Evolutionary conservation across 495 filamentous ascomycete genomes (phyloP), one percentile per base, ranked within the genome.

Genomic region (Glonium stellatum): DNA sequence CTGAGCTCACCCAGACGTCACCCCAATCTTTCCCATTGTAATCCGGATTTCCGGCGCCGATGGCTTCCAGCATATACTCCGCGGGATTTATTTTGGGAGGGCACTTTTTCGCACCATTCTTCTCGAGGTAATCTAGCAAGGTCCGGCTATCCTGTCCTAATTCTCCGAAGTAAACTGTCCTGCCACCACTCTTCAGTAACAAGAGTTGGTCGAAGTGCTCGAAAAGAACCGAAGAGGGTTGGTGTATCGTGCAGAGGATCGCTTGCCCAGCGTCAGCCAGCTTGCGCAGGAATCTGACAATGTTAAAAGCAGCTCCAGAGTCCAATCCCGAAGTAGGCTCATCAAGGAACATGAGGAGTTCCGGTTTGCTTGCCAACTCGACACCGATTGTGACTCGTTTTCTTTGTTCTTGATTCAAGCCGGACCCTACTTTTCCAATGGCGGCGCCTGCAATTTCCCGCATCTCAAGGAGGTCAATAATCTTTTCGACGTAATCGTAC

Each of bases 311-410:
- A 15, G 83, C 79, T 42, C 80, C 77, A 0, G 77, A 78, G 59
- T 89, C 86, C 5, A 89, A 79, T 55, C 84, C 86, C 6, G 82
- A 87, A 3, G 88, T 91, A 3, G 88, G 88, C 63, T 91, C 87
- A 66, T 91, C 87, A 34, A 91, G 72, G 70, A 91, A 91, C 59
- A 91, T 80, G 5, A 90, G 70, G 44, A 87, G 77, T 42, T 79
- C 83, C 11, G 80, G 86, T 69, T 86, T 88, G 0, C 79, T 77
- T 0, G 82, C 85, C 0, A 90, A 71, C 65, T 90, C 87, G 10
- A 88, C 83, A 15, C 79, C 86, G 55, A 88, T 87, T 15, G 81
- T 86, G 31, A 87, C 73, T 27, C 82, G 77, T 67, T 87, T 86
- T 3, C 84, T 75, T 64, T 86, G 84, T 61, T 85, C 84, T 23